Percentiles rank a stretch among this genome's conserved stretches.
phyloP scores from a whole-genome alignment of 2,329 filamentous ascomycete genomes.

The Lanzia echinophila region DNA sequence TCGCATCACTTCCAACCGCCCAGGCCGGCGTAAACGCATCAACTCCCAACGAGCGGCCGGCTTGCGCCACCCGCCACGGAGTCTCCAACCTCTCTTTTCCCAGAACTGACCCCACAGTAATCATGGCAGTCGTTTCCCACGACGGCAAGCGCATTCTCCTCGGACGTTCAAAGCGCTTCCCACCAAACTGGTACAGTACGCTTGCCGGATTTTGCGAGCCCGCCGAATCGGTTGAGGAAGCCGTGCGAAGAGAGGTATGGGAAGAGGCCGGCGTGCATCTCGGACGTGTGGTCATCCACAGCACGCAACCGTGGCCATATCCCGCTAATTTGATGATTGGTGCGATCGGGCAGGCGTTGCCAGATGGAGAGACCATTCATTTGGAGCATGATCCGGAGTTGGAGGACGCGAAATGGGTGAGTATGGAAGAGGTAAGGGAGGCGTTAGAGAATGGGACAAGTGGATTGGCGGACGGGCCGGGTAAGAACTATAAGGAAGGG shows the following conservation, averaged over 20 bases:
- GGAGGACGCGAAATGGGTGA: constrained; percentile 84
- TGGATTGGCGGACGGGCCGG: constrained; percentile 57
- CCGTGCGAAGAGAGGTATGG: constrained; percentile 77
- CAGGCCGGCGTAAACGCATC: constrained; percentile 36
- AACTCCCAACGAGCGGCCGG: constrained; percentile 47
- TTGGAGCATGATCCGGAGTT: constrained; percentile 87
- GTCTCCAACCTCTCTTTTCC: constrained; percentile 91
- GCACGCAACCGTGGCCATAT: constrained; percentile 82
- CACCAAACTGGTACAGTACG: constrained; percentile 78
- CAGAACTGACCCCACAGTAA: constrained; percentile 79
- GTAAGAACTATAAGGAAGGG: constrained; percentile 66
- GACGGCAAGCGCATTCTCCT: constrained; percentile 65
- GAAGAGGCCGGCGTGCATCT: constrained; percentile 75
- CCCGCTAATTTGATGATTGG: constrained; percentile 81
- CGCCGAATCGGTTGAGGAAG: constrained; percentile 78
- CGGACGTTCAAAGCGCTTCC: constrained; percentile 79
- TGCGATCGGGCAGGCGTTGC: constrained; percentile 79
- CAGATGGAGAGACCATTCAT: constrained; percentile 71
- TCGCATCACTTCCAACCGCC: constrained; percentile 32
- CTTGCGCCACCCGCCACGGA: constrained; percentile 76
- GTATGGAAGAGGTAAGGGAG: constrained; percentile 70
- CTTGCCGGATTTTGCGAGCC: constrained; percentile 84
- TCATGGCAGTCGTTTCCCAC: constrained; percentile 82
- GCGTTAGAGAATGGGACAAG: constrained; percentile 64
- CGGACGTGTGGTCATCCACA: constrained; percentile 74